Evolutionary conservation across 2,329 filamentous ascomycete genomes (phyloP).

Genomic region (Epichloe aotearoae): DNA sequence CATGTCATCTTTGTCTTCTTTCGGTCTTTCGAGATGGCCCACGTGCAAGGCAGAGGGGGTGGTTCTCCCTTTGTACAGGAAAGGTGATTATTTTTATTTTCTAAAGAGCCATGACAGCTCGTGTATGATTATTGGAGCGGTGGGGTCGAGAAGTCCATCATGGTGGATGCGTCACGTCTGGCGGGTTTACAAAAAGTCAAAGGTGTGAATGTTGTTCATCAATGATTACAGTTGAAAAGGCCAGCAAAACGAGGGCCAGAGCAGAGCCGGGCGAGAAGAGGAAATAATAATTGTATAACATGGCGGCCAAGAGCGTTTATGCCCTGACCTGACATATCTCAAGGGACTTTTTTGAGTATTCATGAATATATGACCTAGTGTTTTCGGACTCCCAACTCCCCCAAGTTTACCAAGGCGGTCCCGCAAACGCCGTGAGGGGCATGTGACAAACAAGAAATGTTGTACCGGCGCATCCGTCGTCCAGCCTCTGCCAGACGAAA

Average conservation of each 20-base stretch:
- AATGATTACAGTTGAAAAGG: no score
- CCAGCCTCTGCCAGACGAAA: no score
- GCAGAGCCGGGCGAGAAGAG: not conserved
- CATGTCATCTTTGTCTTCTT: not conserved
- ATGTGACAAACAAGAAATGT: not conserved
- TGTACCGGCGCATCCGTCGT: no score
- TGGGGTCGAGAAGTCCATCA: not conserved
- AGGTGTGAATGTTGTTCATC: no score
- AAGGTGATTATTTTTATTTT: not conserved
- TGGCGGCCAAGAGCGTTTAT: not conserved
- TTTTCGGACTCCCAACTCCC: constrained; percentile 14
- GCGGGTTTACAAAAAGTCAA: no score
- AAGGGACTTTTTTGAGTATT: not conserved
- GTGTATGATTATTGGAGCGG: not conserved
- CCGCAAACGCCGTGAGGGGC: no score
- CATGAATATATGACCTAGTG: not conserved
- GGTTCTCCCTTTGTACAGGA: not conserved
- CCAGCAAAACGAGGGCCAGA: not conserved
- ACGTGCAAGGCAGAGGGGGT: not conserved
- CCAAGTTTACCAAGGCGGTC: constrained; percentile 6
- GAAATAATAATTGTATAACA: not conserved
- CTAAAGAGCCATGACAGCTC: not conserved
- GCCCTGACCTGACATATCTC: not conserved
- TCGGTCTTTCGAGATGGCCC: not conserved
- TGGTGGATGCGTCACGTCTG: not conserved